These are phyloP conservation scores for Acanthamoeba culbertsoni DNA, from an alignment of 208 protist species.

Conservation along the genomic window DNA sequence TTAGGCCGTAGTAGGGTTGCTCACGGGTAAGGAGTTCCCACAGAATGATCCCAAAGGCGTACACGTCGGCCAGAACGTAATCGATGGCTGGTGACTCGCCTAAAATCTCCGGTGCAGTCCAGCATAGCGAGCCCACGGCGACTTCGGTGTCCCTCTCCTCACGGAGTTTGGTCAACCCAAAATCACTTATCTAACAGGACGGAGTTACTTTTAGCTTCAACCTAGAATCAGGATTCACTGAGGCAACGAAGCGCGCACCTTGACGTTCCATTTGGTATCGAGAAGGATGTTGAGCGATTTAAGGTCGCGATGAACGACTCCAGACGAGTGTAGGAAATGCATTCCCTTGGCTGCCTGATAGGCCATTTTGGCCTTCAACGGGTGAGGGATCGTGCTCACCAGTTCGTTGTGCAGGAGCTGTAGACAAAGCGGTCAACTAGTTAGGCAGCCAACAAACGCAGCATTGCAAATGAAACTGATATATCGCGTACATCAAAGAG, in stretches of 20 bases:
- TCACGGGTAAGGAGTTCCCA: background rate
- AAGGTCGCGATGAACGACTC: background rate
- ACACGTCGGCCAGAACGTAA: background rate
- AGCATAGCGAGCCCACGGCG: background rate
- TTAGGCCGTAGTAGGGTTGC: background rate
- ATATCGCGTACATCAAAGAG: background rate
- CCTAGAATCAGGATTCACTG: background rate
- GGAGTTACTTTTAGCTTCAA: no score
- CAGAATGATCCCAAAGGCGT: background rate
- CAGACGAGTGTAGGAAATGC: background rate
- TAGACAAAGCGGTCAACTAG: no score
- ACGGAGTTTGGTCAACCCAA: background rate
- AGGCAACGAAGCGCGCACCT: background rate
- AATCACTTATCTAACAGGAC: background rate
- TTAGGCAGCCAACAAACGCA: background rate
- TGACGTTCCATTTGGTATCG: background rate
- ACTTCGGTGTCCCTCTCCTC: background rate
- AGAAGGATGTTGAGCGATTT: background rate
- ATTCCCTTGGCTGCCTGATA: background rate
- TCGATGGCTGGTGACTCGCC: background rate
- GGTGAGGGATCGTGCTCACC: background rate
- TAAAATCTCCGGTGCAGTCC: background rate
- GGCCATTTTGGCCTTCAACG: background rate
- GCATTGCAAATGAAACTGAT: background rate
- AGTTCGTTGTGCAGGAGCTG: slow-evolving; percentile 10